phyloP scores from a whole-genome alignment of 1,139 yeast genomes.

The Chernovozyma sophiae-reginae region DNA sequence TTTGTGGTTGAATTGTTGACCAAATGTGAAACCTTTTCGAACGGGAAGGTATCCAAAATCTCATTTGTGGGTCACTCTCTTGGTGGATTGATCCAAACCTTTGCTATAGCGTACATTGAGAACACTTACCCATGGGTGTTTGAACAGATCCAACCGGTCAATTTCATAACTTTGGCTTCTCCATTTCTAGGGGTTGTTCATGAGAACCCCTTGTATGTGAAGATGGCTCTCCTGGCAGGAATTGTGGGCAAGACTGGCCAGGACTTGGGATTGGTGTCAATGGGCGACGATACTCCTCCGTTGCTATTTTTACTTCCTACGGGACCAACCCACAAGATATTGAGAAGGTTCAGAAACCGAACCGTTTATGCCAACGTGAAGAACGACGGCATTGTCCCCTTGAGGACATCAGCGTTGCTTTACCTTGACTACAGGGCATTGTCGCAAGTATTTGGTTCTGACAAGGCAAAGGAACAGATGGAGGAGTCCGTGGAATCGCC shows the following conservation, averaged over 20 bases:
- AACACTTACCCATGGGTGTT: constrained; percentile 73
- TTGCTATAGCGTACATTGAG: constrained; percentile 74
- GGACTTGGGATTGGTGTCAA: constrained; percentile 64
- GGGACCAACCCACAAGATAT: constrained; percentile 70
- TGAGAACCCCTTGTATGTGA: constrained; percentile 86
- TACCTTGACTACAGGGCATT: constrained; percentile 56
- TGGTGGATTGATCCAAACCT: constrained; percentile 88
- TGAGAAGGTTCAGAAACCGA: constrained; percentile 61
- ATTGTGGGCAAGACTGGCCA: constrained; percentile 92
- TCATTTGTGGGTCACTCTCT: constrained; percentile 91
- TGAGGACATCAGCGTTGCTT: constrained; percentile 78
- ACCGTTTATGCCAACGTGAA: constrained; percentile 75
- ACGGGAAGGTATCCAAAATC: constrained; percentile 49
- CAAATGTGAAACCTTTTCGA: constrained; percentile 27
- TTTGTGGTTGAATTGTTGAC: constrained; percentile 59
- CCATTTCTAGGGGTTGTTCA: constrained; percentile 82
- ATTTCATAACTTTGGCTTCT: constrained; percentile 80
- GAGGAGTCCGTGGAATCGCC: neutral
- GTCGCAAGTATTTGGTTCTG: neutral
- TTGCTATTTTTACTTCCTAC: constrained; percentile 70
- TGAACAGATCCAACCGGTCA: constrained; percentile 61
- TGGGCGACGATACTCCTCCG: constrained; percentile 45
- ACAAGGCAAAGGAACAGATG: neutral
- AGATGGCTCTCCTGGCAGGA: constrained; percentile 81
- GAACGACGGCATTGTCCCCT: constrained; percentile 93